Percentiles rank a stretch among this genome's conserved stretches.
Evolutionary conservation across 257 asterid species (phyloP).

Genomic region (Solanum sitiens): DNA sequence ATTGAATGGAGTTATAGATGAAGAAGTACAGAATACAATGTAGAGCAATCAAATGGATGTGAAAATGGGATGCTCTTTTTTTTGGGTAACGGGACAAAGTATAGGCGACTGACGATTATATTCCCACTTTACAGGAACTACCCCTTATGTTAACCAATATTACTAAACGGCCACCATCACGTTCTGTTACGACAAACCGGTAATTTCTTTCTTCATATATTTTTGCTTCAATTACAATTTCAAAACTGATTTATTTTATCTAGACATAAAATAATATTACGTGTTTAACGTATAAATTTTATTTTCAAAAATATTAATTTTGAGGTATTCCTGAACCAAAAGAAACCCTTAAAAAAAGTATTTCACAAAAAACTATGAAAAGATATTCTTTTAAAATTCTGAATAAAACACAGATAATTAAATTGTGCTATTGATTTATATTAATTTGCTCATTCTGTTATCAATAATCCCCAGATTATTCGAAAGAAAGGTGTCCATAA

Average conservation of each 20-base stretch:
- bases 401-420: neutral
- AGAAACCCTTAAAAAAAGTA: neutral
- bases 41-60: neutral
- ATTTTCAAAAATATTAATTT: neutral
- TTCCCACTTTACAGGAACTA: neutral
- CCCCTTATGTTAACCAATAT: neutral
- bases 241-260: neutral
- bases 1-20: neutral
- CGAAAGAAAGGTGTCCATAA: neutral
- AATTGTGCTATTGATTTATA: neutral
- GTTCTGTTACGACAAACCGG: neutral
- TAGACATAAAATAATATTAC: neutral
- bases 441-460: neutral
- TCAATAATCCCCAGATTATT: neutral
- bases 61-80: neutral
- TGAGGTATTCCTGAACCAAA: fast-evolving
- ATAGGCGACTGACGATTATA: neutral
- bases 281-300: neutral
- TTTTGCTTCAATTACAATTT: neutral
- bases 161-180: neutral
- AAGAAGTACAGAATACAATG: neutral
- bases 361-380: neutral
- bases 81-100: neutral
- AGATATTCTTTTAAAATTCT: neutral
- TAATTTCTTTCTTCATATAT: neutral